A percentile compares a stretch with the other conserved stretches of the same genome.
Conservation (phyloP, 2,329 filamentous ascomycete genomes). For the Diaporthe amygdali region DNA sequence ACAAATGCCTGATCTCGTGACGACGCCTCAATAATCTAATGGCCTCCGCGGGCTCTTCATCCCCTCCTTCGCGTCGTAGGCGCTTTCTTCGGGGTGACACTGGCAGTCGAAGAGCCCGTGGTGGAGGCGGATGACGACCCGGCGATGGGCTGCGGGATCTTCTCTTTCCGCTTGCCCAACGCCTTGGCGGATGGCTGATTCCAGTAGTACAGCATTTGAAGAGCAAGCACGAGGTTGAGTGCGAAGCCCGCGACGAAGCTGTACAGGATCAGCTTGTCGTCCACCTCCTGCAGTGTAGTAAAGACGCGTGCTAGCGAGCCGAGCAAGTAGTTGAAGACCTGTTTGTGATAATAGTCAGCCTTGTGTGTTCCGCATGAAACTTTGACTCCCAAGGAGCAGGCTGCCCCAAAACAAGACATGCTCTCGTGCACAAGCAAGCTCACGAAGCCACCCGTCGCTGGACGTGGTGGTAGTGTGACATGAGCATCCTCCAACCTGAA, state of each 20-base stretch:
- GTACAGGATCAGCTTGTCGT: constrained; percentile 95
- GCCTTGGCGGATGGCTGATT: constrained; percentile 58
- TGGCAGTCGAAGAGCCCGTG: constrained; percentile 26
- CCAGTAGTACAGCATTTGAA: constrained; percentile 98
- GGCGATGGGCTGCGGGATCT: constrained; percentile 29
- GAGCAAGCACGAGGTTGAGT: constrained; percentile 86
- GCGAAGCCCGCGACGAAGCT: constrained; percentile 89
- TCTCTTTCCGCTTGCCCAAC: constrained; percentile 45
- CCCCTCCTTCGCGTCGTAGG: constrained; percentile 49
- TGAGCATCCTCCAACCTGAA: too few relatives aligned
- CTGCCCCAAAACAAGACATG: too few relatives aligned
- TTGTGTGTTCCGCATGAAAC: background rate
- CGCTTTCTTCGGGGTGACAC: constrained; percentile 40
- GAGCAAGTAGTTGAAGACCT: constrained; percentile 98
- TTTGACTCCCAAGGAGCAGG: background rate
- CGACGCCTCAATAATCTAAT: background rate
- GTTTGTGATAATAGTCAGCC: constrained; percentile 25
- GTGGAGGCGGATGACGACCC: constrained; percentile 33
- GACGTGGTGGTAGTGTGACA: too few relatives aligned
- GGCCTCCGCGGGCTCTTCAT: constrained; percentile 28
- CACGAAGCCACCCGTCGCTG: too few relatives aligned
- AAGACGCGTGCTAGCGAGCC: constrained; percentile 95
- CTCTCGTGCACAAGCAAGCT: too few relatives aligned
- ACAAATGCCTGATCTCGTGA: constrained; percentile 3
- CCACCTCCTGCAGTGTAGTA: constrained; percentile 95